phyloP scores from a whole-genome alignment of 2,329 filamentous ascomycete genomes.

The Neonectria faginata region DNA sequence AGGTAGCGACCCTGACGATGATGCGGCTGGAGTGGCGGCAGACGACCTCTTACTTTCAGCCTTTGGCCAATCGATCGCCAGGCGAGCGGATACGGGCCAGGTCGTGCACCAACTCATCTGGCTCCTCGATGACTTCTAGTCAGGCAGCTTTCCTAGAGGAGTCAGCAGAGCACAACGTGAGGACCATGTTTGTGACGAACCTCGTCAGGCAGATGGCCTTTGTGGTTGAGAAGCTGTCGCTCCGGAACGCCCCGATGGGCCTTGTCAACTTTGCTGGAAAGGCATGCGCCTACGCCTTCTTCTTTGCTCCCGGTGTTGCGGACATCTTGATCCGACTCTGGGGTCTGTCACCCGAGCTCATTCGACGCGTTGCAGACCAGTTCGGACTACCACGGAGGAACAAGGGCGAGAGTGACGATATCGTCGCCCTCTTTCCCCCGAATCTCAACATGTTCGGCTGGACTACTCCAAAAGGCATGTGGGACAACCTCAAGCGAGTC shows the following conservation, averaged over 20 bases:
- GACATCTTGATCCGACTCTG: constrained; percentile 87
- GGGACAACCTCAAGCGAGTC: constrained; percentile 71
- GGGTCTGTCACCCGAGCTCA: constrained; percentile 74
- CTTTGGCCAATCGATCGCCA: constrained; percentile 67
- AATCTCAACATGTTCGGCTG: constrained; percentile 68
- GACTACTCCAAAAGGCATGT: constrained; percentile 63
- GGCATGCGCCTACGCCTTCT: constrained; percentile 91
- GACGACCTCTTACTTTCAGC: constrained; percentile 74
- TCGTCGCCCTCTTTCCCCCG: constrained; percentile 77
- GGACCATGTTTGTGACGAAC: constrained; percentile 87
- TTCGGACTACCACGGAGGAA: constrained; percentile 71
- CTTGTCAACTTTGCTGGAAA: constrained; percentile 90
- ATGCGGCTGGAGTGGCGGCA: constrained; percentile 88
- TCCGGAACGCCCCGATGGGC: constrained; percentile 73
- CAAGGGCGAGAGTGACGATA: constrained; percentile 69
- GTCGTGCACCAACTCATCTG: constrained; percentile 63
- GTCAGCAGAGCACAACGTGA: constrained; percentile 88
- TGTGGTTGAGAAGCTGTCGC: constrained; percentile 89
- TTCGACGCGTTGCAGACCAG: constrained; percentile 78
- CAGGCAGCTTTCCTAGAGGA: constrained; percentile 64
- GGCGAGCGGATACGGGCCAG: constrained; percentile 59
- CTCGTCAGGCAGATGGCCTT: constrained; percentile 85
- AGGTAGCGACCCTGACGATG: constrained; percentile 85
- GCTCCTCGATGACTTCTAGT: constrained; percentile 76
- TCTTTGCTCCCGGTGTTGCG: constrained; percentile 88